phyloP scores from a whole-genome alignment of 1,139 yeast genomes.

The Yamadazyma trypodendri region DNA sequence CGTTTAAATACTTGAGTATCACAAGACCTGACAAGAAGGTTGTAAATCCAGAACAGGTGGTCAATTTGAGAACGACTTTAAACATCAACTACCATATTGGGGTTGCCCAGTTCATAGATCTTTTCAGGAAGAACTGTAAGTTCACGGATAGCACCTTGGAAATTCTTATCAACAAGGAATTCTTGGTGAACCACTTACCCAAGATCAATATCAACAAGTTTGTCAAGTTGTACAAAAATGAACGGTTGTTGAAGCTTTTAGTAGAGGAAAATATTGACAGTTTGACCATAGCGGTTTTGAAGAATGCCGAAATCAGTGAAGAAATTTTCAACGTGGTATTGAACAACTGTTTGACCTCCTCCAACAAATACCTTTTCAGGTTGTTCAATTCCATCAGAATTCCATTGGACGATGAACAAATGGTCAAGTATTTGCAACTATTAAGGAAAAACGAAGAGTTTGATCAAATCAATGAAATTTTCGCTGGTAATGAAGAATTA shows the following conservation, averaged over 20 bases:
- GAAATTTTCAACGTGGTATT: conserved; percentile 8
- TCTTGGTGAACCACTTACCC: conserved; percentile 23
- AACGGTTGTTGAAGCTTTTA: conserved; percentile 22
- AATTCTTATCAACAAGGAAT: conserved; percentile 30
- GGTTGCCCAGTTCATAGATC: conserved; percentile 23
- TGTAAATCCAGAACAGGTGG: conserved; percentile 10
- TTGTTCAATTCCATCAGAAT: conserved; percentile 5
- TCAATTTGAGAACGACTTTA: conserved; percentile 30
- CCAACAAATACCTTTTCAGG: conserved; percentile 13
- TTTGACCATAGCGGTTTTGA: conserved; percentile 24
- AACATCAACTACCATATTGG: conserved; percentile 33
- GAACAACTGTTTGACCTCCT: conserved; percentile 6
- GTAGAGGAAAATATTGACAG: conserved; percentile 25
- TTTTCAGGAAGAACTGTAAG: conserved; percentile 28
- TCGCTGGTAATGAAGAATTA: conserved; percentile 5
- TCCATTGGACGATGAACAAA: conserved; percentile 5
- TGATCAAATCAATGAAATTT: conserved; percentile 7
- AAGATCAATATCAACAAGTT: conserved; percentile 23
- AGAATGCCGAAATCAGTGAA: conserved; percentile 11
- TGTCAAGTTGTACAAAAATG: conserved; percentile 21
- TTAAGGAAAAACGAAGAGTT: conserved; percentile 9
- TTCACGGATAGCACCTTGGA: conserved; percentile 36
- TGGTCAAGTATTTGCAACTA: conserved; percentile 7
- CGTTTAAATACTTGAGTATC: conserved; percentile 16
- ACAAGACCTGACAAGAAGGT: conserved; percentile 4